These are phyloP conservation scores for Royoungia palumana DNA, from an alignment of 768 basidiomycete genomes.

Conservation along the genomic window DNA sequence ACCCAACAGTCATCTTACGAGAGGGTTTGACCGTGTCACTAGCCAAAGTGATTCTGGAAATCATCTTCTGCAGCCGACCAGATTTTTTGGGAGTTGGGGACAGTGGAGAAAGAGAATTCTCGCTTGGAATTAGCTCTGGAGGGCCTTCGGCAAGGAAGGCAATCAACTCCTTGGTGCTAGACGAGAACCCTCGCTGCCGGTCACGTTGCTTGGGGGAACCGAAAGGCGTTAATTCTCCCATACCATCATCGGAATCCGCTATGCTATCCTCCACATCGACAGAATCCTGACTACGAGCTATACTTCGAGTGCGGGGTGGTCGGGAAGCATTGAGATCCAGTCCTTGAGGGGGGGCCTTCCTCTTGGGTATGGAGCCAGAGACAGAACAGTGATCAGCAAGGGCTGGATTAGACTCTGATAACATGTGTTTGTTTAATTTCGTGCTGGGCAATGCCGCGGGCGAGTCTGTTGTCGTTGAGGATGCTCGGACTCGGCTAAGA, in stretches of 20 bases:
- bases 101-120: constrained; percentile 42
- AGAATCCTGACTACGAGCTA: constrained; percentile 60
- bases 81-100: constrained; percentile 39
- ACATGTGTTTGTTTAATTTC: constrained; percentile 28
- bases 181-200: constrained; percentile 39
- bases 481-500: constrained; percentile 27
- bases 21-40: constrained; percentile 28
- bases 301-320: constrained; percentile 39
- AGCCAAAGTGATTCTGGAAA: constrained; percentile 67
- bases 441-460: constrained; percentile 8
- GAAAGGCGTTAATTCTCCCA: constrained; percentile 22
- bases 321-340: constrained; percentile 27
- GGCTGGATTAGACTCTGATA: constrained; percentile 29
- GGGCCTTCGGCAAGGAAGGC: constrained; percentile 60
- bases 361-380: constrained; percentile 18
- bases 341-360: constrained; percentile 27
- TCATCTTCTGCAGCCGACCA: constrained; percentile 75
- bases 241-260: constrained; percentile 61
- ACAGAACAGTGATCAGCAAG: constrained; percentile 25
- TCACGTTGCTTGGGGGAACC: constrained; percentile 41
- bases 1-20: constrained; percentile 32
- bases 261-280: constrained; percentile 74
- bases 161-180: constrained; percentile 47
- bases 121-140: constrained; percentile 39
- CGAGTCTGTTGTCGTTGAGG: constrained; percentile 34